phyloP scores from a whole-genome alignment of 2,329 filamentous ascomycete genomes.

The Stagonosporopsis tanaceti region DNA sequence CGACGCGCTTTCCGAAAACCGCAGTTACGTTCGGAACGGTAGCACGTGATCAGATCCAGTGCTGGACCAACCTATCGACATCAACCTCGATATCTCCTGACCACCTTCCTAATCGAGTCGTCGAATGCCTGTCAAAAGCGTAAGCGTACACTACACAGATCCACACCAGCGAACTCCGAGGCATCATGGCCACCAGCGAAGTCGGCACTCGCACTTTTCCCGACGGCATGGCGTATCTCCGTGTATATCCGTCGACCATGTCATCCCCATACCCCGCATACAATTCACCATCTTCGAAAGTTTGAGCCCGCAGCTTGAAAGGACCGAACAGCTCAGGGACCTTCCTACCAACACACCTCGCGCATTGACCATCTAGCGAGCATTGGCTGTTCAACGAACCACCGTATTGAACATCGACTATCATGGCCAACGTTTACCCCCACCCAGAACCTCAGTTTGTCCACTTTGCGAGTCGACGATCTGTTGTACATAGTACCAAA shows the following conservation, averaged over 20 bases:
- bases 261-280: slow-evolving; percentile 11
- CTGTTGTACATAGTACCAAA: slow-evolving; percentile 90
- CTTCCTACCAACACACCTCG: not conserved
- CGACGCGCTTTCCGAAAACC: slow-evolving; percentile 35
- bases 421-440: slow-evolving; percentile 57
- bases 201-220: slow-evolving; percentile 29
- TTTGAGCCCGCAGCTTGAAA: not conserved
- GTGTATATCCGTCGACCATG: slow-evolving; percentile 36
- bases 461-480: slow-evolving; percentile 80
- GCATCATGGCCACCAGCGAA: slow-evolving; percentile 25
- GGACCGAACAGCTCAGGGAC: not conserved
- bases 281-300: not conserved
- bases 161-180: slow-evolving; percentile 19
- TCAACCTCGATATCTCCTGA: slow-evolving; percentile 3
- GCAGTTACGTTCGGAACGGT: slow-evolving; percentile 23
- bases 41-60: slow-evolving; percentile 35
- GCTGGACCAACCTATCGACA: not conserved
- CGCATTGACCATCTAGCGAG: not conserved
- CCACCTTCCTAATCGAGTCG: slow-evolving; percentile 24
- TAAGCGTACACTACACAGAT: not conserved
- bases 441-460: slow-evolving; percentile 62
- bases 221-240: slow-evolving; percentile 34
- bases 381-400: not conserved
- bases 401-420: not conserved
- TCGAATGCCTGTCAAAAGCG: not conserved